Evolutionary conservation across 1,139 yeast species (phyloP).

Genomic region (Blastobotrys ciferrii): DNA sequence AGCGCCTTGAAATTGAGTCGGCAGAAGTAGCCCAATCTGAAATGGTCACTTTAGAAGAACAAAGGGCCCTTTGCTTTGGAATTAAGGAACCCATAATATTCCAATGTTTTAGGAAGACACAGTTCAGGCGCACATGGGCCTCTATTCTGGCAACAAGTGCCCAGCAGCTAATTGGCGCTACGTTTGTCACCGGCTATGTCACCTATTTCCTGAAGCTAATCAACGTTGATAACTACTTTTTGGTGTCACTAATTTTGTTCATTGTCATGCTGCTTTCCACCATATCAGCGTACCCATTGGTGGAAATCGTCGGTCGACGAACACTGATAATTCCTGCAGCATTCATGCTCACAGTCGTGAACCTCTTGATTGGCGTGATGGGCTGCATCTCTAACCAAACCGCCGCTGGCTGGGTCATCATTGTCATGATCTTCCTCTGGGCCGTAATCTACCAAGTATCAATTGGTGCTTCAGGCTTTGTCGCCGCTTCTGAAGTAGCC

Average conservation of each 20-base stretch:
- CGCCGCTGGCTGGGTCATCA: conserved; percentile 4
- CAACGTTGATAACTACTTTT: conserved; percentile 2
- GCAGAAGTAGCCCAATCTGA: neutral
- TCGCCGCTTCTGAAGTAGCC: conserved; percentile 5
- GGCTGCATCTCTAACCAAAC: neutral
- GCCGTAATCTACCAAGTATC: conserved; percentile 1
- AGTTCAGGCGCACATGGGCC: neutral
- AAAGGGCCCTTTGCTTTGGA: neutral
- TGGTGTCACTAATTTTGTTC: conserved; percentile 1
- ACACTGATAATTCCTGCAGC: conserved; percentile 1
- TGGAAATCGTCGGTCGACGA: conserved; percentile 1
- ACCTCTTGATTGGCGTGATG: conserved; percentile 4
- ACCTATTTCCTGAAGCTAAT: conserved; percentile 4
- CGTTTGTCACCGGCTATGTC: conserved; percentile 7
- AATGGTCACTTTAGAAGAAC: neutral
- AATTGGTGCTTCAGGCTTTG: conserved; percentile 5
- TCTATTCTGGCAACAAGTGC: conserved; percentile 5
- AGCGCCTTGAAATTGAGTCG: neutral
- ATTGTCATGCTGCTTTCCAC: conserved; percentile 1
- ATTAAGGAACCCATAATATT: conserved; percentile 1
- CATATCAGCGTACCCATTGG: conserved; percentile 5
- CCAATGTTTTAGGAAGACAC: conserved; percentile 1
- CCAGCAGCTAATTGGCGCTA: conserved; percentile 4
- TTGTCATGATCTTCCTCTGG: conserved; percentile 2
- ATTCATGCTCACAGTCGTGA: neutral